Conservation (phyloP, 345 rosid species). For the Lepidium didymum region DNA sequence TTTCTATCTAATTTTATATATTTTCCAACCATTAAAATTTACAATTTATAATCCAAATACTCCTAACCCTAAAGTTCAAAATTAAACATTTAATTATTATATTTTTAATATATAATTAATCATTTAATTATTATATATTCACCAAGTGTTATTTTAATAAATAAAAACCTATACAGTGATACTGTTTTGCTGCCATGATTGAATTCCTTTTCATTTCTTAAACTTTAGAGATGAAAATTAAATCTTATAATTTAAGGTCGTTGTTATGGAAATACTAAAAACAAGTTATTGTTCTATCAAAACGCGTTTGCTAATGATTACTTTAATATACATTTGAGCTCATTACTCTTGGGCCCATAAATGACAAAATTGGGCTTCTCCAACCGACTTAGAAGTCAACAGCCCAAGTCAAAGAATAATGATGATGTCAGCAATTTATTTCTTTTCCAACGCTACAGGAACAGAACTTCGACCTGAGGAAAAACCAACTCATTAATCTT, state of each 20-base stretch:
- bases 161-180: not conserved
- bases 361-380: not conserved
- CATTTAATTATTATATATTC: not conserved
- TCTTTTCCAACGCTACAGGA: conserved; percentile 4
- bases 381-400: not conserved
- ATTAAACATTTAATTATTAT: not conserved
- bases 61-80: not conserved
- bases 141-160: not conserved
- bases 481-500: conserved; percentile 16
- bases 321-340: not conserved
- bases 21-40: no score
- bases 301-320: no score
- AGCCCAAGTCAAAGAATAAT: not conserved
- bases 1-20: no score
- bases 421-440: not conserved
- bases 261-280: no score
- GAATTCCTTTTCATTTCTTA: no score
- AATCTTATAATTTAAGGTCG: no score
- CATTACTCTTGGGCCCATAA: not conserved
- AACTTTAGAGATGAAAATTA: no score
- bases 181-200: not conserved
- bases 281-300: no score
- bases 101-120: not conserved
- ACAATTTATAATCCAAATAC: no score
- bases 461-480: conserved; percentile 8